phyloP scores from a whole-genome alignment of 192 early-diverging fungal genomes.

The Phlyctochytrium planicorne region DNA sequence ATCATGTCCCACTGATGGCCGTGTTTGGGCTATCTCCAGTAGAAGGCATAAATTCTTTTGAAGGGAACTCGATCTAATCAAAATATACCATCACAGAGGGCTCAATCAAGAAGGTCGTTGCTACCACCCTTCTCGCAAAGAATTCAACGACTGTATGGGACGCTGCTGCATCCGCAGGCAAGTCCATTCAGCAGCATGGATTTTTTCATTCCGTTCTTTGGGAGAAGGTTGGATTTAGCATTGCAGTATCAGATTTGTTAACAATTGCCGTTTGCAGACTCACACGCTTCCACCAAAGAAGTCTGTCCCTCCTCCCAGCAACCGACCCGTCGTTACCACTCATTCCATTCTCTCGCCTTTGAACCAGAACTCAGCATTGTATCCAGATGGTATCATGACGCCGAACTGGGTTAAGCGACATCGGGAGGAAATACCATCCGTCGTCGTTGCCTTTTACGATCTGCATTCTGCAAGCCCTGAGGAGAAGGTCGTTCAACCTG shows the following conservation, averaged over 20 bases:
- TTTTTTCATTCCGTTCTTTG: constrained; percentile 39
- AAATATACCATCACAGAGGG: not conserved
- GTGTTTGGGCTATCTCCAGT: constrained; percentile 33
- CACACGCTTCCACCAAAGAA: constrained; percentile 29
- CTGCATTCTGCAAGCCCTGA: constrained; percentile 37
- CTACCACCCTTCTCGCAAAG: constrained; percentile 30
- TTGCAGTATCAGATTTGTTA: not conserved
- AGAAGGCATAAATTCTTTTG: not conserved
- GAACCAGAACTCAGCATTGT: constrained; percentile 63
- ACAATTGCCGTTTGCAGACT: constrained; percentile 8
- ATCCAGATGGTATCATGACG: constrained; percentile 82
- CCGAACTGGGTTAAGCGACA: constrained; percentile 71
- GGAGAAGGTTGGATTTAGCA: constrained; percentile 25
- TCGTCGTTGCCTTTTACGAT: constrained; percentile 69
- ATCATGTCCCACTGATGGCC: constrained; percentile 49
- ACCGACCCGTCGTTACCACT: not conserved
- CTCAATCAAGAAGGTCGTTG: constrained; percentile 22
- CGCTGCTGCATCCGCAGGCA: constrained; percentile 14
- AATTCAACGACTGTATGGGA: constrained; percentile 42
- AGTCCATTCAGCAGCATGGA: constrained; percentile 3
- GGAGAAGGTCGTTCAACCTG: not conserved
- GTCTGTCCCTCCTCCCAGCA: not conserved
- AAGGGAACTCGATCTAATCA: not conserved
- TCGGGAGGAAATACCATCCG: constrained; percentile 57
- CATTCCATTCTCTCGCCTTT: constrained; percentile 70